Conservation (phyloP, 352 stramenopile genomes). For the Halophytophthora batemanensis region DNA sequence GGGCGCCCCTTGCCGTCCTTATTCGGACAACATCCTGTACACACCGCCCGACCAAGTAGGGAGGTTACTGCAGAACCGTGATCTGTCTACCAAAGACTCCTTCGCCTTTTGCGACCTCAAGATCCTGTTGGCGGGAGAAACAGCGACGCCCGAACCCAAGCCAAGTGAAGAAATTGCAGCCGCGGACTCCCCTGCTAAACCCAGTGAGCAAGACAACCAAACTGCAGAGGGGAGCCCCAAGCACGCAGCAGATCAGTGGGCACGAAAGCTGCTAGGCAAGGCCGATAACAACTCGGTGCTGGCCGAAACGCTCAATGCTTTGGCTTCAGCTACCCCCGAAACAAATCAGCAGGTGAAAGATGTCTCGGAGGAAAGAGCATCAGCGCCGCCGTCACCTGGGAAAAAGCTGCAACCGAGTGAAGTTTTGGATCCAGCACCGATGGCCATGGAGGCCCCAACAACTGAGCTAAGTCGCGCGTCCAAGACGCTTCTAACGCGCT, state of each 20-base stretch:
- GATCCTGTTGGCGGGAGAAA: slow-evolving; percentile 29
- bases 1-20: slow-evolving; percentile 56
- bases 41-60: slow-evolving; percentile 43
- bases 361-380: slow-evolving; percentile 5
- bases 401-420: slow-evolving; percentile 23
- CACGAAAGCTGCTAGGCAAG: slow-evolving; percentile 52
- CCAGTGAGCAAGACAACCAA: slow-evolving; percentile 17
- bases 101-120: slow-evolving; percentile 68
- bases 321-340: slow-evolving; percentile 30
- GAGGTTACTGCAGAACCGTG: slow-evolving; percentile 20
- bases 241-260: slow-evolving; percentile 51
- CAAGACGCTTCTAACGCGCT: slow-evolving; percentile 77
- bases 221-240: slow-evolving; percentile 7
- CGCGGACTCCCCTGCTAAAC: slow-evolving; percentile 15
- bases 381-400: slow-evolving; percentile 20
- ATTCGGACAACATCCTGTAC: slow-evolving; percentile 76
- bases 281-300: slow-evolving; percentile 51
- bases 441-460: slow-evolving; percentile 18
- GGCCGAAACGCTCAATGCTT: slow-evolving; percentile 55
- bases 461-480: slow-evolving; percentile 78
- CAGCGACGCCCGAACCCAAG: slow-evolving; percentile 1
- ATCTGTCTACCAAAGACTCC: slow-evolving; percentile 40
- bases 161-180: slow-evolving; percentile 9
- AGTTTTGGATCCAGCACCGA: slow-evolving; percentile 3
- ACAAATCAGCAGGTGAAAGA: slow-evolving; percentile 10